These are phyloP conservation scores for Geotrichum phurueaensis DNA, from an alignment of 1,139 yeast species.

Conservation along the genomic window DNA sequence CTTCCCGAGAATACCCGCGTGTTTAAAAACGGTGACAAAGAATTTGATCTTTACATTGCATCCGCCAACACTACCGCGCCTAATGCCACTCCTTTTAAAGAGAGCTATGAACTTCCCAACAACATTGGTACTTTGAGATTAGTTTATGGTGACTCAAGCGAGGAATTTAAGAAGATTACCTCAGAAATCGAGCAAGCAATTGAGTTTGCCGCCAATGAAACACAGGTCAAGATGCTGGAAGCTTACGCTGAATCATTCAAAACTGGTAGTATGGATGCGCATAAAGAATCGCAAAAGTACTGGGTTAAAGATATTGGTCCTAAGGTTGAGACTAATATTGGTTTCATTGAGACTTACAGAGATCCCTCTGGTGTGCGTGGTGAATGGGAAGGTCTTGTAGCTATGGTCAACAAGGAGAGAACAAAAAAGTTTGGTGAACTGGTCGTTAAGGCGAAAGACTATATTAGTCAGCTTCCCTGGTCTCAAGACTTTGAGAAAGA, in stretches of 20 bases:
- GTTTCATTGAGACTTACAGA: constrained; percentile 86
- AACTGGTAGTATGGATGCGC: constrained; percentile 81
- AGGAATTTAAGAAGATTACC: constrained; percentile 57
- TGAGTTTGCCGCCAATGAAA: constrained; percentile 64
- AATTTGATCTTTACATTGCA: constrained; percentile 31
- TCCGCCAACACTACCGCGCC: constrained; percentile 25
- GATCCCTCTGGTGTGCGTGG: constrained; percentile 91
- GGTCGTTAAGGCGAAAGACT: constrained; percentile 59
- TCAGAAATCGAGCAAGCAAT: constrained; percentile 52
- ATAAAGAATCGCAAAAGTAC: constrained; percentile 71
- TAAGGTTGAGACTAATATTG: constrained; percentile 75
- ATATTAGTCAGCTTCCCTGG: constrained; percentile 74
- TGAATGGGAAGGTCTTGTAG: constrained; percentile 89
- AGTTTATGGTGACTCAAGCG: constrained; percentile 60
- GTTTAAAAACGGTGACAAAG: constrained; percentile 32
- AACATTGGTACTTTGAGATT: constrained; percentile 48
- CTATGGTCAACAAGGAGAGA: constrained; percentile 85
- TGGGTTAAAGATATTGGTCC: constrained; percentile 91
- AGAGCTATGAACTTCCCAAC: constrained; percentile 23
- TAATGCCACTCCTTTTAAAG: constrained; percentile 25
- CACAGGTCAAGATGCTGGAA: constrained; percentile 58
- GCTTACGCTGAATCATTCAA: constrained; percentile 63
- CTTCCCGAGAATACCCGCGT: constrained; percentile 83
- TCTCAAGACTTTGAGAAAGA: constrained; percentile 68
- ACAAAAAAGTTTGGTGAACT: constrained; percentile 70